Evolutionary conservation across 179 eudicot genomes (phyloP), one percentile per base, ranked within the genome.

Genomic region (Patellifolia procumbens): DNA sequence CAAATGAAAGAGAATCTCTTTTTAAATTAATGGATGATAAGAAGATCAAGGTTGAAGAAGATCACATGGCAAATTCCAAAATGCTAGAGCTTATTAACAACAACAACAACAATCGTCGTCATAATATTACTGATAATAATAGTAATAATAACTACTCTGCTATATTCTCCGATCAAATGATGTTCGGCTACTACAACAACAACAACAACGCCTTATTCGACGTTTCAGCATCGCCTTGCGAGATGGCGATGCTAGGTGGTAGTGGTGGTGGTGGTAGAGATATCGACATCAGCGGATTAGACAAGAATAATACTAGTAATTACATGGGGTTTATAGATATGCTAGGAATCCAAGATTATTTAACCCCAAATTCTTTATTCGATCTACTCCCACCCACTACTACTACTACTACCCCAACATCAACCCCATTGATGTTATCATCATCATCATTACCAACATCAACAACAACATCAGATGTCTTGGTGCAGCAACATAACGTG

Each of bases 271-370:
- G 74, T 10, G 48, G 46, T 29, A 46, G 51, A 0, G 62, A 22
- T 55, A 67, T 45, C 15, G 76, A 72, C 17, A 22, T 39, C 3
- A 7, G 39, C 29, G 26, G 60, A 24, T 46, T 29, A 0, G 45
- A 35, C 22, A 76, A 15, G 1, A 24, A 43, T 15, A 22, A 58
- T 48, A 71, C 49, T 5, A 66, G 37, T 13, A 67, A 24, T 42
- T 48, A 51, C 31, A 24, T 48, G 59, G 65, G 74, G 39, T 61
- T 77, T 46, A 53, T 66, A 45, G 81, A 81, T 52, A 66, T 81
- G 59, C 55, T 77, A 37, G 78, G 78, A 42, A 34, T 52, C 71
- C 74, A 75, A 34, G 83, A 81, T 35, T 76, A 60, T 11, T 67
- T 12, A 2, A 19, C 16, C n/a, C 31, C 74, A 7, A 43, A 46